A percentile compares a stretch with the other conserved stretches of the same genome.
phyloP scores from a whole-genome alignment of 2,329 filamentous ascomycete species.

The Botrytis deweyae region DNA sequence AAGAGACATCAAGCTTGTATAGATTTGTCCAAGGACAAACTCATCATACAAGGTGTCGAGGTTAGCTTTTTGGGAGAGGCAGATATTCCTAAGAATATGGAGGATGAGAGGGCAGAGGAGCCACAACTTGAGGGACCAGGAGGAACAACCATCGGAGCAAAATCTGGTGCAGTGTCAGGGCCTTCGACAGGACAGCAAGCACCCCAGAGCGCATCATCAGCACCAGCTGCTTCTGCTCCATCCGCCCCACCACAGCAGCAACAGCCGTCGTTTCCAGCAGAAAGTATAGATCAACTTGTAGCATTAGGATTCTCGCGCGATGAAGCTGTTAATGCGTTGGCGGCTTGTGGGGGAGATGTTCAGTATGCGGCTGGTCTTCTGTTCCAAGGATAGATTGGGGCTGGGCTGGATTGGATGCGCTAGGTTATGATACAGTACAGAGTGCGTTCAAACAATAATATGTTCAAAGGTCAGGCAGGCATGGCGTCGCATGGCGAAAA shows the following conservation, averaged over 20 bases:
- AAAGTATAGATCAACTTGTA: constrained; percentile 72
- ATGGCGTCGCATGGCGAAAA: constrained; percentile 5
- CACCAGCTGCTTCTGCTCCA: constrained; percentile 14
- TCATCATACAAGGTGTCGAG: constrained; percentile 85
- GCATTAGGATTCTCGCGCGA: constrained; percentile 74
- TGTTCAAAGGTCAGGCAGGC: not conserved
- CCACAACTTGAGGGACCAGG: constrained; percentile 81
- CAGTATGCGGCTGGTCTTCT: constrained; percentile 84
- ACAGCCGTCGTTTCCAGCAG: constrained; percentile 46
- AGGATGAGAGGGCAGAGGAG: constrained; percentile 72
- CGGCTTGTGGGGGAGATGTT: constrained; percentile 81
- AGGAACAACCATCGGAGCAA: constrained; percentile 83
- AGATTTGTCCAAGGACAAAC: constrained; percentile 78
- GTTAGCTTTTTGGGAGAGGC: constrained; percentile 89
- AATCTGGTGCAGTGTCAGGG: constrained; percentile 71
- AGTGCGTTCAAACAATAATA: not conserved
- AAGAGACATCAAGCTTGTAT: constrained; percentile 93
- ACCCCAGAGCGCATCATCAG: constrained; percentile 5
- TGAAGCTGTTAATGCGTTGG: constrained; percentile 75
- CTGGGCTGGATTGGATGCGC: not conserved
- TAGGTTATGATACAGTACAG: not conserved
- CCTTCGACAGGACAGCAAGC: constrained; percentile 36
- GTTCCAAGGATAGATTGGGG: constrained; percentile 50
- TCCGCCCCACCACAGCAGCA: constrained; percentile 26
- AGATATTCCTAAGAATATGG: constrained; percentile 84